Base-by-base conservation (phyloP, 495 filamentous ascomycete genomes). In the Talaromyces borbonicus region DNA sequence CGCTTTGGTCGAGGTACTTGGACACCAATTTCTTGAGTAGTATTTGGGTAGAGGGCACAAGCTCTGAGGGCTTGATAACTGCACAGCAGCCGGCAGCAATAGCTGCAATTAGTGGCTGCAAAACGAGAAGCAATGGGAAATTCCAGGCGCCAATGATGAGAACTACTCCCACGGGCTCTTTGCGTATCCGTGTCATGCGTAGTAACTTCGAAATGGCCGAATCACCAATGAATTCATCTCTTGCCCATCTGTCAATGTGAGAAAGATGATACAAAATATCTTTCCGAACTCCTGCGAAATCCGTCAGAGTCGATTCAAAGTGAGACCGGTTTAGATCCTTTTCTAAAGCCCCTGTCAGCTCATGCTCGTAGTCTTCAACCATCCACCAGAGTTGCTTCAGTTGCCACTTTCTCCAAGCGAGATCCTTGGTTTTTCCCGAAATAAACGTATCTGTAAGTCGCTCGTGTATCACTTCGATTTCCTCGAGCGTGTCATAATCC, bases 101-200 rank as follows among this genome's bases (percentile, higher is more conserved):
- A 31, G 89, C 90, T 15, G 87, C 90, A 37, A 93, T 66, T 31
- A 94, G 57, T 15, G 90, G 88, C 27, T 76, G 73, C 16, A 95
- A 48, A 15, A 78, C 63, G 1, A 95, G 72, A 52, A 83, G 76
- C 43, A 90, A 51, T 1, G 90, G 88, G 59, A 84, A 92, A 64
- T 96, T 95, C 72, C 83, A 96, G 29, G 87, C 75, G 56, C 88
- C 88, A 56, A 96, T 90, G 56, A 95, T 80, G 27, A 95, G 68
- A 0, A 86, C 76, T 2, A 79, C 59, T 19, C 90, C 90, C 25
- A 94, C 57, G 3, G 90, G 90, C 48, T 95, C 90, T 64, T 90
- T 90, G 37, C 79, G 69, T 53, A 87, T 76, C 46, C 67, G 77
- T 11, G 87, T 81, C n/a, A 69, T 71, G 54, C 85, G 63, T 19